These are phyloP conservation scores for Tulasnella sp. DNA, from an alignment of 768 basidiomycete species.

Conservation along the genomic window DNA sequence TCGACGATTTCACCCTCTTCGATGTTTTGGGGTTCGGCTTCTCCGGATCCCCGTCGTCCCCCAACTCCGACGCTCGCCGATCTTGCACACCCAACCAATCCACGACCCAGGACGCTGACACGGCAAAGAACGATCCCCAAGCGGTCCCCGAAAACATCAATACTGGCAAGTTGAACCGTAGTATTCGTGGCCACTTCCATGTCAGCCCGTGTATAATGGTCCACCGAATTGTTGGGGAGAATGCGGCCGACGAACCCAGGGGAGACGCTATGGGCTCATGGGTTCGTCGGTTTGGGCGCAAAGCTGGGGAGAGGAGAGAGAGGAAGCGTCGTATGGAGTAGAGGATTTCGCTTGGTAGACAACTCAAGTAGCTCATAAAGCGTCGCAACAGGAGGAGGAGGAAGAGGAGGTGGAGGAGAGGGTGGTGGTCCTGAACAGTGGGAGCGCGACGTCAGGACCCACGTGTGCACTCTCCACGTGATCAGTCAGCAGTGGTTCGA, in stretches of 20 bases:
- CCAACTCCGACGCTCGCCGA: background rate
- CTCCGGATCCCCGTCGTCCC: background rate
- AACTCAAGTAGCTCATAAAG: conserved; percentile 3
- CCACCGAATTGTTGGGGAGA: background rate
- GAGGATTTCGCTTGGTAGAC: background rate
- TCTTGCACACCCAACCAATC: background rate
- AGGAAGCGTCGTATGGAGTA: background rate
- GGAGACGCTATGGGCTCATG: background rate
- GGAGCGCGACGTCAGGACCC: background rate
- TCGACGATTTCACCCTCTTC: background rate
- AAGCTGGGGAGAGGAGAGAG: background rate
- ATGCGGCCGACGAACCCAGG: background rate
- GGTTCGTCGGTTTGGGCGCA: background rate
- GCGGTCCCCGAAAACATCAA: background rate
- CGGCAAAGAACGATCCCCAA: background rate
- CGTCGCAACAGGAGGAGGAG: background rate
- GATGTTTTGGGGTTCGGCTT: background rate
- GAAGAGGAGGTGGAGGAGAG: background rate
- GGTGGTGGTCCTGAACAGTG: background rate
- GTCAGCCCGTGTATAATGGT: background rate
- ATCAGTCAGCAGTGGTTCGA: background rate
- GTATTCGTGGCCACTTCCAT: background rate
- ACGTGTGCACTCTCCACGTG: background rate
- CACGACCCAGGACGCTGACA: background rate
- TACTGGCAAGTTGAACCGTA: background rate